A percentile compares a stretch with the other conserved stretches of the same genome.
phyloP scores from a whole-genome alignment of 2,329 filamentous ascomycete genomes.

The Paraphoma chrysanthemicola region DNA sequence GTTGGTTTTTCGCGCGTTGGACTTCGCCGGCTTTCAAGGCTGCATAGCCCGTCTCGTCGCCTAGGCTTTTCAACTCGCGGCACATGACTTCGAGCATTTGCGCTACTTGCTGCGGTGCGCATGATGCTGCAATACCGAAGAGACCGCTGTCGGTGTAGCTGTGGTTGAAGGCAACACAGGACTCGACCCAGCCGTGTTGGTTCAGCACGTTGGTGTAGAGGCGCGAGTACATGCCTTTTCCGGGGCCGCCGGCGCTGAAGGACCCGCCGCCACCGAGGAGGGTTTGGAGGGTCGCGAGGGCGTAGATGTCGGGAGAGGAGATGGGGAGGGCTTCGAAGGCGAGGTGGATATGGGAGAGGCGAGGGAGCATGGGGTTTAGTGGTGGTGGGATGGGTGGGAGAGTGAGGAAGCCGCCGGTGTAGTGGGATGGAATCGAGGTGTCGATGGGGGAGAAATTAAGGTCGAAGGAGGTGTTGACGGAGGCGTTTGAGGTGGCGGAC shows the following conservation, averaged over 20 bases:
- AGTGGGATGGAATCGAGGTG: slow-evolving; percentile 73
- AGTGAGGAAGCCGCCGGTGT: slow-evolving; percentile 92
- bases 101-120: slow-evolving; percentile 76
- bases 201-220: slow-evolving; percentile 98
- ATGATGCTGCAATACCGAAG: slow-evolving; percentile 91
- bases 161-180: slow-evolving; percentile 95
- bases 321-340: slow-evolving; percentile 96
- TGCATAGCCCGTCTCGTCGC: slow-evolving; percentile 75
- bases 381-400: slow-evolving; percentile 82
- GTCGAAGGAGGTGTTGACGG: slow-evolving; percentile 57
- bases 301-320: slow-evolving; percentile 90
- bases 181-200: slow-evolving; percentile 97
- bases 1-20: slow-evolving; percentile 93
- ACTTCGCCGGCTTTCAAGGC: slow-evolving; percentile 80
- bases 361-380: slow-evolving; percentile 76
- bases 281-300: slow-evolving; percentile 91
- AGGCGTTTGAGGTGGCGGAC: slow-evolving; percentile 69
- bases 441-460: slow-evolving; percentile 58
- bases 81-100: slow-evolving; percentile 96
- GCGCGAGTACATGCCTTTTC: slow-evolving; percentile 98
- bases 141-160: slow-evolving; percentile 94
- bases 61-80: slow-evolving; percentile 81
- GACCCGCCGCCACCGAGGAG: slow-evolving; percentile 95
- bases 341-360: slow-evolving; percentile 91
- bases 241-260: slow-evolving; percentile 94